A percentile compares a stretch with the other conserved stretches of the same genome.
These are phyloP conservation scores for Pseudogymnoascus sp. DNA, from an alignment of 2,329 filamentous ascomycete genomes.

Conservation along the genomic window DNA sequence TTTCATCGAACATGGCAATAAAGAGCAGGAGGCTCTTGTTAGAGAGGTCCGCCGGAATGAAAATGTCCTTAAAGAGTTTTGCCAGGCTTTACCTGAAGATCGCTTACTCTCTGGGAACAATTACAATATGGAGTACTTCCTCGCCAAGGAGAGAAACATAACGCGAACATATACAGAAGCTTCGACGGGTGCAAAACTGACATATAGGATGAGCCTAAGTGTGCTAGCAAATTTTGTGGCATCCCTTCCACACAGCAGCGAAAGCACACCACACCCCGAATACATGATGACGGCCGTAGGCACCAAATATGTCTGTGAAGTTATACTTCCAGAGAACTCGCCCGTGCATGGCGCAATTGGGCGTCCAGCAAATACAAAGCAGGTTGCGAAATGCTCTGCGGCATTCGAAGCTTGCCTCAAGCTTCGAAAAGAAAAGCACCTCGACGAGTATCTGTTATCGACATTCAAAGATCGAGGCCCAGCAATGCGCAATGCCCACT, in stretches of 20 bases:
- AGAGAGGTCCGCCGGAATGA: constrained; percentile 54
- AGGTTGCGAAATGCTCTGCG: constrained; percentile 75
- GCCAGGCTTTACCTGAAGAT: constrained; percentile 63
- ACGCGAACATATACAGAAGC: constrained; percentile 45
- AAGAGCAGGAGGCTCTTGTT: constrained; percentile 47
- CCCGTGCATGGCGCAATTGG: constrained; percentile 63
- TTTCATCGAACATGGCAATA: constrained; percentile 69
- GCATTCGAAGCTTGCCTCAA: constrained; percentile 75
- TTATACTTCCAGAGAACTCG: constrained; percentile 66
- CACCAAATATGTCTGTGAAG: constrained; percentile 63
- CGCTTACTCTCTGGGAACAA: constrained; percentile 56
- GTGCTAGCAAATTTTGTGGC: constrained; percentile 67
- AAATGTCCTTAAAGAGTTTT: constrained; percentile 63
- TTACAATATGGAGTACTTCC: constrained; percentile 45
- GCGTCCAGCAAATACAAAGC: constrained; percentile 56
- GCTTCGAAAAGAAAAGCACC: constrained; percentile 54
- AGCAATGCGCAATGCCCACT: constrained; percentile 73
- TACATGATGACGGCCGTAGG: constrained; percentile 54
- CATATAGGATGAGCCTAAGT: constrained; percentile 63
- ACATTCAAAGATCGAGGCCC: constrained; percentile 64
- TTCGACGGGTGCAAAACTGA: constrained; percentile 67
- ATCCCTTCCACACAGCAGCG: constrained; percentile 46
- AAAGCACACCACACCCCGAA: constrained; percentile 34
- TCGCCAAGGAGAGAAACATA: constrained; percentile 37
- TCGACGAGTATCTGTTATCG: constrained; percentile 69